These are phyloP conservation scores for Monilinia laxa DNA, from an alignment of 2,329 filamentous ascomycete genomes.

Conservation along the genomic window DNA sequence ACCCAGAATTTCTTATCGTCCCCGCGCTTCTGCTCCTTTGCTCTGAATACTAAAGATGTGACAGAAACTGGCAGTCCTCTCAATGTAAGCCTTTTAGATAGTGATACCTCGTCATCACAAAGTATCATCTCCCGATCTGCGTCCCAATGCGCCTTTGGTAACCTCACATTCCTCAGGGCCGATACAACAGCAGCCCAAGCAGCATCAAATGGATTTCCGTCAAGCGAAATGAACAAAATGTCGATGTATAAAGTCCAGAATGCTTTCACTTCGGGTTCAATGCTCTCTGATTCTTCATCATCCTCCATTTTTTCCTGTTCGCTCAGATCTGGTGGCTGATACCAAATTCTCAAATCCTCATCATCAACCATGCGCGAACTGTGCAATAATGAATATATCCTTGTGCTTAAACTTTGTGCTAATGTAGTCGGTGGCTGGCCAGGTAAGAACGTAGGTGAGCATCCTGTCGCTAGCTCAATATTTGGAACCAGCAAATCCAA, in stretches of 20 bases:
- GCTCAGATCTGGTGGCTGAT: conserved; percentile 51
- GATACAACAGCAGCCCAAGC: conserved; percentile 84
- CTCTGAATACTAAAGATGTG: conserved; percentile 76
- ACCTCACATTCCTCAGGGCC: conserved; percentile 71
- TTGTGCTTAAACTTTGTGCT: conserved; percentile 78
- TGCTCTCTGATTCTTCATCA: conserved; percentile 36
- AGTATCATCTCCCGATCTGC: conserved; percentile 74
- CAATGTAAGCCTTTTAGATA: conserved; percentile 58
- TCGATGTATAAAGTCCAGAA: conserved; percentile 97
- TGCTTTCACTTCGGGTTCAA: conserved; percentile 62
- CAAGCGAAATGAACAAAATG: conserved; percentile 88
- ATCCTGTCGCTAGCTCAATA: conserved; percentile 87
- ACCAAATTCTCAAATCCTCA: conserved; percentile 73
- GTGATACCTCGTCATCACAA: conserved; percentile 61
- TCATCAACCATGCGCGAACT: conserved; percentile 62
- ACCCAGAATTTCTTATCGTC: conserved; percentile 68
- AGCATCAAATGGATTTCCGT: conserved; percentile 88
- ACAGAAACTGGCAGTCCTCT: conserved; percentile 70
- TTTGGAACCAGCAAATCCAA: conserved; percentile 86
- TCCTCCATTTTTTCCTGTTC: conserved; percentile 48
- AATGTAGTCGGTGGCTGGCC: conserved; percentile 76
- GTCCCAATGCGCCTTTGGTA: conserved; percentile 83
- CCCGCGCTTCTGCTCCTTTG: conserved; percentile 46
- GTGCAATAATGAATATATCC: conserved; percentile 75
- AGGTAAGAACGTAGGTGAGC: conserved; percentile 79